Conservation (phyloP, 2,329 filamentous ascomycete genomes). For the Cordyceps farinosa region DNA sequence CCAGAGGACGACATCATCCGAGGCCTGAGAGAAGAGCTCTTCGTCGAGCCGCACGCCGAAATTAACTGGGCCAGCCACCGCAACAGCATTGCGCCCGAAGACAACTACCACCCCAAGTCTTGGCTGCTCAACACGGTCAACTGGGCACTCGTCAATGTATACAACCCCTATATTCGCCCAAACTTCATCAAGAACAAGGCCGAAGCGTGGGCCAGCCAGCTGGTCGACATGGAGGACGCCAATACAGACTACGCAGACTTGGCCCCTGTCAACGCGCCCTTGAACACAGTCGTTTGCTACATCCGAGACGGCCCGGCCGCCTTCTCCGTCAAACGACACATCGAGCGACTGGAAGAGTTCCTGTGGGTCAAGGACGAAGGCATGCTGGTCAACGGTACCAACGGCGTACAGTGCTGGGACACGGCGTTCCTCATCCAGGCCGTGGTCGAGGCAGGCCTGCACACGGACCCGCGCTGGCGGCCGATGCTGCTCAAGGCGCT, state of each 20-base stretch:
- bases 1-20: slow-evolving; percentile 71
- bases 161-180: slow-evolving; percentile 71
- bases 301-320: slow-evolving; percentile 77
- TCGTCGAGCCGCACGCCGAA: slow-evolving; percentile 70
- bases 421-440: slow-evolving; percentile 87
- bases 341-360: slow-evolving; percentile 79
- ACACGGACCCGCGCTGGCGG: slow-evolving; percentile 71
- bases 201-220: slow-evolving; percentile 75
- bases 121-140: slow-evolving; percentile 77
- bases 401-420: slow-evolving; percentile 98
- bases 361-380: slow-evolving; percentile 91
- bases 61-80: slow-evolving; percentile 77
- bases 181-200: slow-evolving; percentile 64
- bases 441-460: slow-evolving; percentile 72
- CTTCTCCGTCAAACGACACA: slow-evolving; percentile 68
- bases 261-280: slow-evolving; percentile 82
- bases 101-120: slow-evolving; percentile 93
- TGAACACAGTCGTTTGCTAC: slow-evolving; percentile 87
- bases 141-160: slow-evolving; percentile 74
- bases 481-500: slow-evolving; percentile 82
- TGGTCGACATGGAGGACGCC: slow-evolving; percentile 86
- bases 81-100: slow-evolving; percentile 72
- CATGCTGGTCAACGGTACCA: slow-evolving; percentile 93
- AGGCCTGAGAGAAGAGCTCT: slow-evolving; percentile 75
- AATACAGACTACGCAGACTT: slow-evolving; percentile 87